Conservation (phyloP, 352 stramenopile genomes). For the Phytophthora citricola region DNA sequence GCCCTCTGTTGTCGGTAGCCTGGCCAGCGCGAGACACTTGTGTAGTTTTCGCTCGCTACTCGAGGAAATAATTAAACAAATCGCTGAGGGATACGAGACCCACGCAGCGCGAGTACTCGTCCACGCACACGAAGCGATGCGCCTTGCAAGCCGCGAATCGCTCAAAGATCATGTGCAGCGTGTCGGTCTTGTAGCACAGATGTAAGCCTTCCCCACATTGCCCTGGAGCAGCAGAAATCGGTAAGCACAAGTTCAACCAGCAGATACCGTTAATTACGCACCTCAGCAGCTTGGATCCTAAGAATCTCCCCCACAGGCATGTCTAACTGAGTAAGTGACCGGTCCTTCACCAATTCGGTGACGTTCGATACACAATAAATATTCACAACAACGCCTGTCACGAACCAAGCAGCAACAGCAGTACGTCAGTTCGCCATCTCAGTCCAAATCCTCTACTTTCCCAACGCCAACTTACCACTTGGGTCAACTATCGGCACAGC, state of each 20-base stretch:
- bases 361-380: constrained; percentile 93
- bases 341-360: constrained; percentile 90
- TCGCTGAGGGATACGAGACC: constrained; percentile 89
- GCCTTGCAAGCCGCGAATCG: constrained; percentile 87
- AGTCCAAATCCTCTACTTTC: neutral
- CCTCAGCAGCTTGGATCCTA: constrained; percentile 85
- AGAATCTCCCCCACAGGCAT: constrained; percentile 90
- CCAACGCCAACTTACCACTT: constrained; percentile 54
- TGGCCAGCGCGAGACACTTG: constrained; percentile 20
- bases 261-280: constrained; percentile 24
- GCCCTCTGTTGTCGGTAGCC: constrained; percentile 19
- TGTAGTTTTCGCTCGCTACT: constrained; percentile 54
- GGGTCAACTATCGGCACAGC: constrained; percentile 86
- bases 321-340: constrained; percentile 89
- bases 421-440: constrained; percentile 7
- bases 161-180: constrained; percentile 91
- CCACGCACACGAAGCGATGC: constrained; percentile 87
- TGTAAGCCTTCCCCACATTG: constrained; percentile 83
- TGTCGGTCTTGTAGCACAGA: constrained; percentile 90
- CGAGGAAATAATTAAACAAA: constrained; percentile 93
- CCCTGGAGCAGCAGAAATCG: constrained; percentile 47
- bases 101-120: constrained; percentile 85
- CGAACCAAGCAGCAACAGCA: constrained; percentile 6
- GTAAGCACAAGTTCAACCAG: constrained; percentile 5
- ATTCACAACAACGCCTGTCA: constrained; percentile 87